phyloP scores from a whole-genome alignment of 139 green algal genomes.

The Marvania coccoides region DNA sequence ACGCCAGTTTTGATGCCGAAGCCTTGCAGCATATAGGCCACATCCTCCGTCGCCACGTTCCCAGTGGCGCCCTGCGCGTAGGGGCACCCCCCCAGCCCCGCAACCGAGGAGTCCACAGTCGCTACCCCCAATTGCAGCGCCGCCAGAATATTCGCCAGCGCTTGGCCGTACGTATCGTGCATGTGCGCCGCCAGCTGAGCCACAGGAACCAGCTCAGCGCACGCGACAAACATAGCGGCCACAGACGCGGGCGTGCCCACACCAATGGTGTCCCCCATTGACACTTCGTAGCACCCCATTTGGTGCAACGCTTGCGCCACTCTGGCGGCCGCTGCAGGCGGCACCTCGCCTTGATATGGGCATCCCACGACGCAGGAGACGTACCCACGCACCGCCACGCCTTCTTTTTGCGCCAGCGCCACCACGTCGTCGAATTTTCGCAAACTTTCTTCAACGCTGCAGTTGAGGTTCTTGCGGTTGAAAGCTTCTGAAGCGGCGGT shows the following conservation, averaged over 20 bases:
- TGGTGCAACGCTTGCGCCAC: slow-evolving; percentile 60
- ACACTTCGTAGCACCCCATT: slow-evolving; percentile 94
- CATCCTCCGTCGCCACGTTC: slow-evolving; percentile 93
- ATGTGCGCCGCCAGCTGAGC: slow-evolving; percentile 75
- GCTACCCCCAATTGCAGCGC: slow-evolving; percentile 64
- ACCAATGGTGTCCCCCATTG: slow-evolving; percentile 86
- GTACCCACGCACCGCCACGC: slow-evolving; percentile 65
- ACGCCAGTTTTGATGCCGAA: slow-evolving; percentile 75
- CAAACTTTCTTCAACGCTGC: slow-evolving; percentile 60
- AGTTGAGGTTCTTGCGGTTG: slow-evolving; percentile 82
- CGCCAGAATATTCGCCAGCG: slow-evolving; percentile 80
- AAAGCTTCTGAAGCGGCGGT: slow-evolving; percentile 76
- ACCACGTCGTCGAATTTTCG: slow-evolving; percentile 50
- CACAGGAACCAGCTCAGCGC: slow-evolving; percentile 32
- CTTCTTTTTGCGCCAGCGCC: slow-evolving; percentile 34
- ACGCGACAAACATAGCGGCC: slow-evolving; percentile 58
- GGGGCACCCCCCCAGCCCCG: slow-evolving; percentile 85
- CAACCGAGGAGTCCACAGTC: slow-evolving; percentile 70
- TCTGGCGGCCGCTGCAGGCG: slow-evolving; percentile 45
- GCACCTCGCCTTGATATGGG: slow-evolving; percentile 57
- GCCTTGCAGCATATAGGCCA: slow-evolving; percentile 87
- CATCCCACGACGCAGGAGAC: slow-evolving; percentile 78
- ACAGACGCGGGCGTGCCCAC: slow-evolving; percentile 72
- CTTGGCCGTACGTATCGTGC: slow-evolving; percentile 94
- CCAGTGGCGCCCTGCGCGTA: slow-evolving; percentile 83